Base-by-base conservation (phyloP, 2,329 filamentous ascomycete genomes). In the Beauveria pseudobassiana region DNA sequence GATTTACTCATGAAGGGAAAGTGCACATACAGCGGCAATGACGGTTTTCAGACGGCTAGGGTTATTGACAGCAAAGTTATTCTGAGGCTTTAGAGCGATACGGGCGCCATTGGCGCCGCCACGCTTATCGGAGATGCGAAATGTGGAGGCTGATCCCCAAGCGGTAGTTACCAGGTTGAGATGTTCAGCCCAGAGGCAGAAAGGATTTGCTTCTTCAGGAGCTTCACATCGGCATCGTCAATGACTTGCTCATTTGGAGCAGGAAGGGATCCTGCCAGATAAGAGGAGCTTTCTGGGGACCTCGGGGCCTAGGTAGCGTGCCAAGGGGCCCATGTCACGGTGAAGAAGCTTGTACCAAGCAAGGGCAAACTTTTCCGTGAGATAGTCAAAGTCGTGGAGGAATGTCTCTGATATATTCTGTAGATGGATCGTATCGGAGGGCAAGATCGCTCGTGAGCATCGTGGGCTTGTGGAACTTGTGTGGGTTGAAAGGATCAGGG, bases 321-420 rank as follows among this genome's bases (percentile, higher is more conserved):
- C 72, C 60, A 84, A 78, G 43, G 89, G 89, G 14, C 89, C 89
- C 77, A 93, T 83, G 72, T 92, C 89, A 76, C 89, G 88, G 78
- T 93, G 89, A 30, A 89, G 80, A 48, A 93, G 83, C 83, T 93
- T 93, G 84, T 90, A 93, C 89, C 89, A 93, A 16, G 89, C 89
- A 57, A 84, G 83, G 20, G 82, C 79, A 69, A 92, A 93, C 9
- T 82, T 86, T 63, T 91, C 84, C 59, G 80, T 81, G 45, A 92
- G 81, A 77, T 90, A 76, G 51, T 88, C 81, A 2, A 87, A 87
- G 75, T 92, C 77, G 66, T 85, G 82, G 49, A 87, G 77, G 82
- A 86, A 92, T 67, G 81, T 82, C 58, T 86, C 82, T 16, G 87
- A 83, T 71, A 93, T 89, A 82, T 91, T 91, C 77, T 86, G 76